Base-by-base conservation (phyloP, 179 eudicot genomes). In the Beta macrorhiza region DNA sequence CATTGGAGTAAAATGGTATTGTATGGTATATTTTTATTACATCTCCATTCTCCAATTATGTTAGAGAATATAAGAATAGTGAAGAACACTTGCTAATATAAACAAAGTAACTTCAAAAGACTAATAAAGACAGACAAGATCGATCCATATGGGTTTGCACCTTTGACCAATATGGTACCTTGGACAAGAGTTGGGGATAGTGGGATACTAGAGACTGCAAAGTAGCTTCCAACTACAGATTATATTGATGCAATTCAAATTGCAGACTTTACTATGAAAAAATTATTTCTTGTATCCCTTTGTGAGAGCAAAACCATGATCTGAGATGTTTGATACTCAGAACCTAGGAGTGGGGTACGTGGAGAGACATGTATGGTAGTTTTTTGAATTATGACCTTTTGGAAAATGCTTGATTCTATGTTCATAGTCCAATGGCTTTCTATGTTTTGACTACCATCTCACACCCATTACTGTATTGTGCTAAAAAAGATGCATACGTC, bases 401-500 rank as follows among this genome's bases (percentile, higher is more conserved):
- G 14, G 32, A 22, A 47, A 59, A 7, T 71, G 19, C 0, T 14
- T n/a, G 49, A 61, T 64, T 75, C 0, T 44, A 12, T 69, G 52
- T 69, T 69, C 44, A 16, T 53, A 53, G 63, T 53, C 19, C 42
- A 61, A 63, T 61, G 53, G 69, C 32, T 70, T 69, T 58, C 73
- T 29, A 53, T 74, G 78, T 12, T 67, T 59, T 53, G 29, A 56
- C 42, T 57, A 57, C 7, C 25, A 47, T 57, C 73, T 74, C 15
- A 17, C 45, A 74, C 14, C 49, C 53, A 63, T 63, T 62, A 75
- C 59, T 61, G 14, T 37, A 25, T 75, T 44, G 67, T 42, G 59
- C 67, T 55, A 53, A 14, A 47, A 57, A 72, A 67, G 44, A 45
- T 79, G 67, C 25, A n/a, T 71, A 37, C 71, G 71, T 11, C 44